Percentiles rank a stretch among this genome's conserved stretches.
Evolutionary conservation across 139 green algal genomes (phyloP).

Genomic region (Chlamydomonas applanata): DNA sequence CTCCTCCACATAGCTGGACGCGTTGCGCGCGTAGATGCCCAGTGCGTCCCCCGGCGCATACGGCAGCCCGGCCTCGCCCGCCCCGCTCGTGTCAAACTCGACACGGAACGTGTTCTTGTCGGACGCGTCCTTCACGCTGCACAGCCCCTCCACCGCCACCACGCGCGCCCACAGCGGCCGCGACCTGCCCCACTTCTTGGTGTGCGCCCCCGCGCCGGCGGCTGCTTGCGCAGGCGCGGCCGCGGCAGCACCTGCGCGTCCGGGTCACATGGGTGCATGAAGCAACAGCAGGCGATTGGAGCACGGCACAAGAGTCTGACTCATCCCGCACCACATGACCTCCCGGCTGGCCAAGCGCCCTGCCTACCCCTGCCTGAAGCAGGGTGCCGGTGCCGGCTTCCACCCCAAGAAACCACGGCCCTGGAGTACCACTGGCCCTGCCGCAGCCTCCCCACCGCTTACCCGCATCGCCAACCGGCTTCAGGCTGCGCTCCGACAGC

Average conservation of each 20-base stretch:
- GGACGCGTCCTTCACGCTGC: constrained; percentile 36
- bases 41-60: constrained; percentile 86
- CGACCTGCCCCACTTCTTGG: constrained; percentile 61
- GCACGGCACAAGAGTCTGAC: too few species aligned
- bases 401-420: too few species aligned
- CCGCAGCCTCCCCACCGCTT: not conserved
- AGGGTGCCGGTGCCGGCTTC: too few species aligned
- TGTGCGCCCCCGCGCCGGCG: not conserved
- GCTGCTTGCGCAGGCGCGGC: too few species aligned
- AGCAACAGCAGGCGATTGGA: too few species aligned
- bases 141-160: constrained; percentile 67
- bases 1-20: constrained; percentile 62
- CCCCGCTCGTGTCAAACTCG: constrained; percentile 59
- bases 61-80: constrained; percentile 65
- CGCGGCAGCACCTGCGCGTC: too few species aligned
- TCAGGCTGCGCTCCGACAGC: constrained; percentile 48
- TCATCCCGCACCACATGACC: too few species aligned
- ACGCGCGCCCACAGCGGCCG: constrained; percentile 65
- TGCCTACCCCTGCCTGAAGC: too few species aligned
- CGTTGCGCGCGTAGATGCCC: constrained; percentile 79
- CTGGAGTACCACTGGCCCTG: too few species aligned
- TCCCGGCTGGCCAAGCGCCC: too few species aligned
- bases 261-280: too few species aligned
- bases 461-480: constrained; percentile 43
- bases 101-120: constrained; percentile 85